Conservation (phyloP, 2,329 filamentous ascomycete genomes). For the Sordariomycetes sp. region DNA sequence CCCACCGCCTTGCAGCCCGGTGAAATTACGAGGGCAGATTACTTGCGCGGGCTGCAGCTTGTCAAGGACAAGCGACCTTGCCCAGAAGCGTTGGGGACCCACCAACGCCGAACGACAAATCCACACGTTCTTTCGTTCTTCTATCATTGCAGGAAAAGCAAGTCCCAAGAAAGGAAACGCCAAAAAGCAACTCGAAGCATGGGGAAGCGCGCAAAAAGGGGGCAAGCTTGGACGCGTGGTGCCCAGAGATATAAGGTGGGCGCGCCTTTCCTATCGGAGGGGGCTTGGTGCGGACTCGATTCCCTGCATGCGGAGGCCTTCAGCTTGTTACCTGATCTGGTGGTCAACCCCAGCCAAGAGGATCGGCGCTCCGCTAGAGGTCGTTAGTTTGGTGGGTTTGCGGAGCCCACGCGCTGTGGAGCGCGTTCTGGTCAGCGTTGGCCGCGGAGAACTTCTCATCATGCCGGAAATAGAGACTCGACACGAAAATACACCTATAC, state of each 20-base stretch:
- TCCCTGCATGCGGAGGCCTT: background rate
- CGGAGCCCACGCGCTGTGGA: background rate
- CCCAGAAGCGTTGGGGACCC: too few species aligned
- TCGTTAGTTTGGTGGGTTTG: background rate
- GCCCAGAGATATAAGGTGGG: background rate
- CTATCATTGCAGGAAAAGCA: too few species aligned
- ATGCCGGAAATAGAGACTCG: background rate
- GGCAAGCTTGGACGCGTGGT: background rate
- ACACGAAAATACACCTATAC: too few species aligned
- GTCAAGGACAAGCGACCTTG: too few species aligned
- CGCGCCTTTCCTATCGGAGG: background rate
- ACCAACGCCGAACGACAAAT: too few species aligned
- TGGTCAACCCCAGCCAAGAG: background rate
- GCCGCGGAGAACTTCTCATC: background rate
- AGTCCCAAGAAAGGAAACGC: too few species aligned
- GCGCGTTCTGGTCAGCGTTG: background rate
- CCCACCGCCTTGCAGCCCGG: background rate
- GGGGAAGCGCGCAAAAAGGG: background rate
- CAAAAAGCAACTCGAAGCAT: too few species aligned
- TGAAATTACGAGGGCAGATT: background rate
- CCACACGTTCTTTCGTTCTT: too few species aligned
- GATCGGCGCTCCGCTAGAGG: background rate
- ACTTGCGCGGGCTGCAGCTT: too few species aligned
- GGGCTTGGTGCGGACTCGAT: background rate
- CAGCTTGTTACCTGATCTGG: background rate